Evolutionary conservation across 2,329 filamentous ascomycete genomes (phyloP), one percentile per base, ranked within the genome.

Genomic region (Ceratocystis colombiana): DNA sequence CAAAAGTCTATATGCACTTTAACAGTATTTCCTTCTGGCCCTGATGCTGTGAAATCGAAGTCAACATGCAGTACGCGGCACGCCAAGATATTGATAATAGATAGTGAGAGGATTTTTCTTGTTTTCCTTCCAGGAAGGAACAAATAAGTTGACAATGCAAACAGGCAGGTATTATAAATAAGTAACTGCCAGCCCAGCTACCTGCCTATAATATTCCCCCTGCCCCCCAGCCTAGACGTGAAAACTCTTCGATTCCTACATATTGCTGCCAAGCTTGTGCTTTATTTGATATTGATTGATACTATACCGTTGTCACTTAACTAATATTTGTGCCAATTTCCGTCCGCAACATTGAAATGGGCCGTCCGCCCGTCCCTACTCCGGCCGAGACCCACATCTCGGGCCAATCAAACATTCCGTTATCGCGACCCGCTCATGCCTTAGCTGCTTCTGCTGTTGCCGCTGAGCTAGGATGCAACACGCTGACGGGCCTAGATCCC

Each of bases 361-460:
- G 48, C n/a, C 46, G 46, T 20, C 45, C 41, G 22, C 64, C 48
- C n/a, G 28, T 12, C 25, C 46, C 59, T 50, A 41, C 55, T 15
- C 62, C 62, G 17, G 55, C 48, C 25, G 64, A 64, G 63, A 57
- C 30, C 1, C 73, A 74, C 65, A 70, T 75, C 68, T 75, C 73
- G 62, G 74, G 73, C 5, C 74, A 75, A 68, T 73, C 72, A 63
- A 76, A 75, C 62, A 65, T 69, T 12, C 72, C 72, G 5, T 76
- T 88, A 64, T 80, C 79, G 8, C 74, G 77, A 62, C 83, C 84
- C 8, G 83, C 84, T 33, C 84, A 88, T 70, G 76, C 80, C 61
- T 77, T 87, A 57, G 71, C 76, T 28, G 77, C 75, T 70, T 73
- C 78, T 17, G 72, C 78, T 57, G 79, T 84, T 44, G 76, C 80